Evolutionary conservation across 2,329 filamentous ascomycete genomes (phyloP), one percentile per base, ranked within the genome.

Genomic region (Claviceps digitariae): DNA sequence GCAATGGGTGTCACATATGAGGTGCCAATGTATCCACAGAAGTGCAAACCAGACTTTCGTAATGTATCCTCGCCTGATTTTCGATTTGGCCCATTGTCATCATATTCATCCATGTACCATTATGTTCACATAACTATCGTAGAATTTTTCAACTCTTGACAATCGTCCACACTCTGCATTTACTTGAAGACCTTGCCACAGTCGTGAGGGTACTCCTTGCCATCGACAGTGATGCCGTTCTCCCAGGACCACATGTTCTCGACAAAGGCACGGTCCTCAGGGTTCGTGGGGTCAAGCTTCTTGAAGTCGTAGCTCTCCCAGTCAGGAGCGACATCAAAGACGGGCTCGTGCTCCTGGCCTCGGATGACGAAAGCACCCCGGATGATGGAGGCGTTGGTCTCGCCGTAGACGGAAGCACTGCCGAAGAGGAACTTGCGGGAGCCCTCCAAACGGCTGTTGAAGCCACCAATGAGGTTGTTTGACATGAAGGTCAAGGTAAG

Each of bases 181-280:
- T 95, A 97, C 82, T 97, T 97, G 87, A 96, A 97, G 72, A 97
- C 90, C 83, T 97, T 96, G 71, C 93, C 93, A 66, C 89, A 85
- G 67, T 86, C 86, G 77, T 86, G 88, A 71, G 82, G 75, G 76
- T 90, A 94, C 68, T 84, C 81, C 86, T 97, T 96, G 77, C 86
- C 91, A 66, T 86, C 73, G 66, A 89, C 79, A 60, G 74, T 75
- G 66, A 90, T 75, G 61, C 87, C 83, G 77, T 88, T 86, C 72
- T 97, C 93, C 87, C 90, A 95, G 58, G 82, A 77, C 93, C 93
- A 98, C 74, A 85, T 78, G 69, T 86, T 83, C 67, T 93, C 83
- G 67, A 98, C 77, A 69, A 87, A 90, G 69, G 86, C 84, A 68
- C 79, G 82, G 80, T 97, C 88, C 72, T 90, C 89, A 53, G 79